Evolutionary conservation across 208 protist species (phyloP).

Genomic region (Wallacemonas sp.): DNA sequence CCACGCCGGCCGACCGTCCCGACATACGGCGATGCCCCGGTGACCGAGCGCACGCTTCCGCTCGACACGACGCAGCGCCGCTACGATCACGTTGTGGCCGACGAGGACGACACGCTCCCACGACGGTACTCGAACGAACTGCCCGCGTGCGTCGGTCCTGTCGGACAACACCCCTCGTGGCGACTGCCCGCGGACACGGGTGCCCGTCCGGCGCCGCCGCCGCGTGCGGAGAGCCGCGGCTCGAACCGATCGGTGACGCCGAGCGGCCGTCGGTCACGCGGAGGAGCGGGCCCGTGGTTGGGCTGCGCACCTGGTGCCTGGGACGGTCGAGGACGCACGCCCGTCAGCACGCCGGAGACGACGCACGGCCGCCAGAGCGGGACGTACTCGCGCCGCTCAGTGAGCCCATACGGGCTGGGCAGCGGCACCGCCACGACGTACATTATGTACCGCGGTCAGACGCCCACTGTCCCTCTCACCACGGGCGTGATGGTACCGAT

Average conservation of each 20-base stretch:
- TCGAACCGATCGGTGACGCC: neutral
- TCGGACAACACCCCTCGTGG: neutral
- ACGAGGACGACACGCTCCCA: neutral
- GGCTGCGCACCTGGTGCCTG: conserved; percentile 10
- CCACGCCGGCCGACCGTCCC: too few species aligned
- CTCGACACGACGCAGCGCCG: neutral
- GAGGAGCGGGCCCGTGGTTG: neutral
- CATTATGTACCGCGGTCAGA: conserved; percentile 8
- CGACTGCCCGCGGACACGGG: too few species aligned
- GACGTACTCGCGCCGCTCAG: neutral
- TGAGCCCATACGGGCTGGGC: neutral
- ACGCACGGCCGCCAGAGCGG: too few species aligned
- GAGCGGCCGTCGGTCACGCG: neutral
- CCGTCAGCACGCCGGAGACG: too few species aligned
- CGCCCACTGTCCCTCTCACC: neutral
- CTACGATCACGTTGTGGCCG: neutral
- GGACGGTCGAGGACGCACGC: neutral
- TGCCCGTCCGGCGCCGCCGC: neutral
- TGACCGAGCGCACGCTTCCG: neutral
- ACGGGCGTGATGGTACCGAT: neutral
- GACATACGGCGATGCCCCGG: neutral
- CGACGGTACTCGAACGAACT: neutral
- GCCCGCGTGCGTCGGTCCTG: neutral
- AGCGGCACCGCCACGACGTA: neutral
- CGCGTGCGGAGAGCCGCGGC: conserved; percentile 6